Evolutionary conservation across 176 grass and related monocot species (phyloP).

Genomic region (Aegilops tauschii): DNA sequence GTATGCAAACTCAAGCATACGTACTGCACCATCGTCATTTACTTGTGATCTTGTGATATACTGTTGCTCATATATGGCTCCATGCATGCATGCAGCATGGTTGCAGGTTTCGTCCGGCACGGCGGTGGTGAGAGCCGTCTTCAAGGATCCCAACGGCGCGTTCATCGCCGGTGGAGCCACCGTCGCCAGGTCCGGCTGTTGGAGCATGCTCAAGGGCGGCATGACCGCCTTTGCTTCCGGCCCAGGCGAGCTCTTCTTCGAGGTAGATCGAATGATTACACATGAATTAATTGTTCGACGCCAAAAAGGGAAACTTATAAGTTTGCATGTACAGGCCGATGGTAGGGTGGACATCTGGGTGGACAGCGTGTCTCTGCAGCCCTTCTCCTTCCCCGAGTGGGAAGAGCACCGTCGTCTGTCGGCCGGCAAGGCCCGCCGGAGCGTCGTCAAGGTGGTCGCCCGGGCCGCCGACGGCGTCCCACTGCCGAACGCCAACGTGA

Average conservation of each 20-base stretch:
- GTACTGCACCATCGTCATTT: not conserved
- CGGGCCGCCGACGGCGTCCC: conserved; percentile 24
- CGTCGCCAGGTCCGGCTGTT: conserved; percentile 51
- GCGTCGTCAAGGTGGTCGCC: conserved; percentile 22
- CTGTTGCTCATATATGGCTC: not conserved
- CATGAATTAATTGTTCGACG: not conserved
- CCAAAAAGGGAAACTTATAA: not conserved
- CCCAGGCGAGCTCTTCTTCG: conserved; percentile 54
- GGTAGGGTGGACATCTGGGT: conserved; percentile 58
- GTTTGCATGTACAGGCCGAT: conserved; percentile 30
- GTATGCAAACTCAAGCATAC: conserved; percentile 10
- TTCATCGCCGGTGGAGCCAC: conserved; percentile 37
- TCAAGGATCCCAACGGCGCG: conserved; percentile 31
- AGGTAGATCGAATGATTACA: conserved; percentile 26
- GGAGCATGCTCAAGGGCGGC: conserved; percentile 91
- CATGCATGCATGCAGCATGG: conserved; percentile 36
- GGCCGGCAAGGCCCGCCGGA: conserved; percentile 31
- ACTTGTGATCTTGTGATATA: too few relatives aligned
- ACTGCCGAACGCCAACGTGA: conserved; percentile 37
- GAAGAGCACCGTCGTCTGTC: conserved; percentile 34
- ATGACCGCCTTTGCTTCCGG: conserved; percentile 58
- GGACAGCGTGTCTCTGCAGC: conserved; percentile 81
- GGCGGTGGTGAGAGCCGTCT: conserved; percentile 41
- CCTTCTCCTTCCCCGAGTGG: conserved; percentile 80
- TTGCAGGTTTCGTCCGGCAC: conserved; percentile 47